These are phyloP conservation scores for Kluyveromyces dobzhanskii DNA, from an alignment of 805 yeast species.

Conservation along the genomic window DNA sequence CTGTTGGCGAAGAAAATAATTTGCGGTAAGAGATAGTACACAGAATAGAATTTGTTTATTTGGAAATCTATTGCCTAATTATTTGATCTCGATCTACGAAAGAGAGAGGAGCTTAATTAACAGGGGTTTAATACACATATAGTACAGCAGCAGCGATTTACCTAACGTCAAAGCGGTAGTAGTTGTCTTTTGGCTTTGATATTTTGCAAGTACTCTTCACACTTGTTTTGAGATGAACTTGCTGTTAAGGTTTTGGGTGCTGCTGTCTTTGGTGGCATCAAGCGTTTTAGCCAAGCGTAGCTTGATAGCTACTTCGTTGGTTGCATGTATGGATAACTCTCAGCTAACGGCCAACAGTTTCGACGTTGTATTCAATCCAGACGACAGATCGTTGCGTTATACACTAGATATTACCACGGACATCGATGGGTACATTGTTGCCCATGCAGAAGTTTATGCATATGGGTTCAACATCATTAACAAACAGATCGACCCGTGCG, in stretches of 20 bases:
- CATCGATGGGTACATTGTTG: slow-evolving; percentile 56
- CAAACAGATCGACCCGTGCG: slow-evolving; percentile 54
- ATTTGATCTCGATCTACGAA: too few relatives aligned
- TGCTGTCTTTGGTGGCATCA: neutral
- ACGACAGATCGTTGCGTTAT: slow-evolving; percentile 56
- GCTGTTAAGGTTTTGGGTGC: neutral
- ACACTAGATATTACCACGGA: slow-evolving; percentile 62
- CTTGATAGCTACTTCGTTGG: slow-evolving; percentile 64
- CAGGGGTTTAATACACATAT: too few relatives aligned
- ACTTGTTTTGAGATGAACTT: neutral
- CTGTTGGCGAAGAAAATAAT: too few relatives aligned
- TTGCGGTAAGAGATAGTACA: too few relatives aligned
- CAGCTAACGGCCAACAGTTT: slow-evolving; percentile 66
- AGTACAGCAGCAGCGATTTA: too few relatives aligned
- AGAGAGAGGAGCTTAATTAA: too few relatives aligned
- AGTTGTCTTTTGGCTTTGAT: too few relatives aligned
- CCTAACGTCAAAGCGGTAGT: too few relatives aligned
- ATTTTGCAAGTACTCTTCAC: neutral
- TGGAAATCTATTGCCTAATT: too few relatives aligned
- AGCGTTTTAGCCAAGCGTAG: slow-evolving; percentile 25
- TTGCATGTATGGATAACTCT: slow-evolving; percentile 76
- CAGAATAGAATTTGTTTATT: too few relatives aligned
- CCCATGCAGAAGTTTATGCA: slow-evolving; percentile 69
- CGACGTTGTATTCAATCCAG: slow-evolving; percentile 69
- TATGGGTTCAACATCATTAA: slow-evolving; percentile 72